A percentile compares a stretch with the other conserved stretches of the same genome.
Conservation (phyloP, 192 early-diverging fungal genomes). For the Cladochytrium replicatum region DNA sequence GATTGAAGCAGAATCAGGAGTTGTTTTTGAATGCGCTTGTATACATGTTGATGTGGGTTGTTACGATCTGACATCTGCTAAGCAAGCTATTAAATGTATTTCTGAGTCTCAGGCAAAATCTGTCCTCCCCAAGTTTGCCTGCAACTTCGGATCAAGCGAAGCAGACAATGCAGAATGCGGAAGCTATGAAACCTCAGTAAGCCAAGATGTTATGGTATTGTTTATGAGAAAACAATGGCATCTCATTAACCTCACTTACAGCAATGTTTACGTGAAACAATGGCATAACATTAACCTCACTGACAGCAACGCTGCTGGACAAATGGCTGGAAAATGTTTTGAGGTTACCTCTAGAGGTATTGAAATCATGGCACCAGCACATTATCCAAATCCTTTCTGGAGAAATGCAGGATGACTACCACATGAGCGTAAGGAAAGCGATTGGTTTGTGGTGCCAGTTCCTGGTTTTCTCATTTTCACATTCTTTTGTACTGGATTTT, state of each 20-base stretch:
- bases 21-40: constrained; percentile 46
- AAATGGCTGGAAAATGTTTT: constrained; percentile 48
- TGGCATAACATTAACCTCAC: constrained; percentile 48
- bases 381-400: constrained; percentile 29
- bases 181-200: constrained; percentile 9
- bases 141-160: constrained; percentile 6
- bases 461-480: not conserved
- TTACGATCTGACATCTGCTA: not conserved
- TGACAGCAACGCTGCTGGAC: constrained; percentile 56
- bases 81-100: not conserved
- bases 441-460: constrained; percentile 26
- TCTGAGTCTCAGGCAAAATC: constrained; percentile 26
- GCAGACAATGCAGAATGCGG: constrained; percentile 1
- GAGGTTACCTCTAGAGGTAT: constrained; percentile 28
- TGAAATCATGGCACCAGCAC: constrained; percentile 31
- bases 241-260: not conserved
- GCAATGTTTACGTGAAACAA: no score
- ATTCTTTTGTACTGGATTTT: constrained; percentile 39
- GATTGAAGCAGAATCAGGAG: constrained; percentile 40
- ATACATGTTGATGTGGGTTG: constrained; percentile 45
- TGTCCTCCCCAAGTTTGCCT: constrained; percentile 5
- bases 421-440: constrained; percentile 57
- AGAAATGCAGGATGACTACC: constrained; percentile 57
- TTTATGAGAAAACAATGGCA: not conserved
- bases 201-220: constrained; percentile 33